Conservation (phyloP, 352 stramenopile species). For the Lagenidium giganteum region DNA sequence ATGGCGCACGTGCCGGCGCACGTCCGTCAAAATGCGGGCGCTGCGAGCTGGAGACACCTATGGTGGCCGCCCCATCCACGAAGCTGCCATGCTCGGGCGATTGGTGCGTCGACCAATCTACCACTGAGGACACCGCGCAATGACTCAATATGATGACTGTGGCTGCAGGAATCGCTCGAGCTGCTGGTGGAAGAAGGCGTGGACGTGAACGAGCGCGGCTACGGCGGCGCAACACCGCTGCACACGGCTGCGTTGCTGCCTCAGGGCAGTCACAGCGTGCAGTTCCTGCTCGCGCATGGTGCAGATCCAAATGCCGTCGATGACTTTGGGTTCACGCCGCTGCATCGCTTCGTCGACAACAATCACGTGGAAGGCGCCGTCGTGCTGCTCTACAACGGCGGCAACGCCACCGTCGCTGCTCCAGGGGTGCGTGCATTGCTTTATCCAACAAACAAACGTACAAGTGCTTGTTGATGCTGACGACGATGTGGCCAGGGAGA, state of each 20-base stretch:
- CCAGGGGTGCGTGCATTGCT: conserved; percentile 20
- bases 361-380: conserved; percentile 21
- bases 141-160: too few relatives aligned
- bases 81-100: conserved; percentile 10
- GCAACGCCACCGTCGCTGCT: conserved; percentile 19
- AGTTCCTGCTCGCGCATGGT: conserved; percentile 19
- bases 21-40: conserved; percentile 18
- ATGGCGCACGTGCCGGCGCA: conserved; percentile 20
- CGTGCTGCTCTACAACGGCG: conserved; percentile 23
- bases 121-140: too few relatives aligned
- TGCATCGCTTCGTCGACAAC: conserved; percentile 22
- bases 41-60: conserved; percentile 16
- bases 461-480: neutral
- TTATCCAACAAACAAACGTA: too few relatives aligned
- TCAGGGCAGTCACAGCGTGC: conserved; percentile 5
- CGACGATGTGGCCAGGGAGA: conserved; percentile 13
- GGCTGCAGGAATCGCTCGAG: conserved; percentile 16
- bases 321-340: conserved; percentile 27
- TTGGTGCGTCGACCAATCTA: too few relatives aligned
- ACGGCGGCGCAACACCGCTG: conserved; percentile 15
- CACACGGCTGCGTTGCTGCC: conserved; percentile 11
- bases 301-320: conserved; percentile 20
- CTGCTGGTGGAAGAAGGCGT: conserved; percentile 15
- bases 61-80: conserved; percentile 13
- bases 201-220: conserved; percentile 10